These are phyloP conservation scores for Polymyxa betae DNA, from an alignment of 208 protist genomes.

Conservation along the genomic window DNA sequence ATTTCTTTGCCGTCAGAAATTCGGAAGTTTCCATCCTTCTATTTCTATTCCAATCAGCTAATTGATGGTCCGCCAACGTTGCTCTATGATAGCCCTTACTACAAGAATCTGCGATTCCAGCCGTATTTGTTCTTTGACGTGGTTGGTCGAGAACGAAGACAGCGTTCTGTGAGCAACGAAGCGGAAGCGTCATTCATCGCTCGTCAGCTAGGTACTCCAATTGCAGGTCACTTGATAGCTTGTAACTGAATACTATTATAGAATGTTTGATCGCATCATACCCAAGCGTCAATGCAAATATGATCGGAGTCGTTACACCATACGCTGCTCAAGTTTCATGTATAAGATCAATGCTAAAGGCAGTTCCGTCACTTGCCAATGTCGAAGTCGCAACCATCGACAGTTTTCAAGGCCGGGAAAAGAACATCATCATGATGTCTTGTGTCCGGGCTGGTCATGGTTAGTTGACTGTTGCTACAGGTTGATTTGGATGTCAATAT, in stretches of 20 bases:
- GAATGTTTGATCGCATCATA: neutral
- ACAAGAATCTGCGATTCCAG: slow-evolving; percentile 43
- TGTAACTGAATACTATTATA: neutral
- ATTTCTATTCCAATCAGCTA: slow-evolving; percentile 71
- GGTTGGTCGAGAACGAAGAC: neutral
- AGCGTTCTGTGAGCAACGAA: neutral
- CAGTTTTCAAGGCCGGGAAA: slow-evolving; percentile 79
- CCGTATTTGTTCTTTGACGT: slow-evolving; percentile 69
- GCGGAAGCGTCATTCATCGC: slow-evolving; percentile 36
- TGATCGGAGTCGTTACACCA: slow-evolving; percentile 75
- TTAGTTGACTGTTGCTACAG: neutral
- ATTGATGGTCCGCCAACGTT: neutral
- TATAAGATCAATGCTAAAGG: neutral
- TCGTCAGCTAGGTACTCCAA: neutral
- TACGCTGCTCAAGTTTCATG: slow-evolving; percentile 70
- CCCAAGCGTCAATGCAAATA: neutral
- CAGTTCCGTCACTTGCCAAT: neutral
- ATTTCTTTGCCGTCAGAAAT: slow-evolving; percentile 58
- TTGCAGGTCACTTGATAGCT: neutral
- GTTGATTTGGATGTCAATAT: neutral
- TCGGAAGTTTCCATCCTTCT: slow-evolving; percentile 67
- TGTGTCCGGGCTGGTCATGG: slow-evolving; percentile 68
- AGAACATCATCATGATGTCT: slow-evolving; percentile 78
- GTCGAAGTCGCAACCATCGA: slow-evolving; percentile 72
- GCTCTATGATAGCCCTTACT: neutral